These are phyloP conservation scores for Geotrichum histeridarum DNA, from an alignment of 1,139 yeast genomes.

Conservation along the genomic window DNA sequence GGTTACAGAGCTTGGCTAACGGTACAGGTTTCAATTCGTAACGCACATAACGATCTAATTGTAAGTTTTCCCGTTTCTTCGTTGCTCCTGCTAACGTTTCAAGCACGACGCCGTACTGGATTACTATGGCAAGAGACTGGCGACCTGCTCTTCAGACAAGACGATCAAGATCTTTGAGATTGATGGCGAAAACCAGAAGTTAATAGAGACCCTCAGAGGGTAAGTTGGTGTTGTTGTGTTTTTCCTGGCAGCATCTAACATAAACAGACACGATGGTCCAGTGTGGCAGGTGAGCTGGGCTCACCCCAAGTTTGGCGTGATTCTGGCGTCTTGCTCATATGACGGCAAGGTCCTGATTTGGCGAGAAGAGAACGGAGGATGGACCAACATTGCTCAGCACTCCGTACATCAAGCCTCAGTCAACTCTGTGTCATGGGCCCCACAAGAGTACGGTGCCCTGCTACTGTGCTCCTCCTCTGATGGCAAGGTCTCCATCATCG, in stretches of 20 bases:
- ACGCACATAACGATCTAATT: constrained; percentile 61
- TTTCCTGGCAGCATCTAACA: too few species aligned
- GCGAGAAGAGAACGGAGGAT: constrained; percentile 86
- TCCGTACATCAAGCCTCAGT: constrained; percentile 88
- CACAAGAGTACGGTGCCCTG: constrained; percentile 92
- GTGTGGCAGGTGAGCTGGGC: constrained; percentile 99
- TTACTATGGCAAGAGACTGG: constrained; percentile 89
- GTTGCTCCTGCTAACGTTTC: neutral
- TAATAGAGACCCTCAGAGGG: constrained; percentile 72
- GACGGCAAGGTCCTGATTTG: constrained; percentile 93
- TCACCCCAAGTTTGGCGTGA: constrained; percentile 94
- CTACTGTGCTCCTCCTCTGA: constrained; percentile 88
- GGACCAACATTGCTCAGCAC: constrained; percentile 87
- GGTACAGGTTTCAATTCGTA: constrained; percentile 33
- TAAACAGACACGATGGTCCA: constrained; percentile 74
- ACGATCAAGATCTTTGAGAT: constrained; percentile 89
- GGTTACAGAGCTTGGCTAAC: neutral
- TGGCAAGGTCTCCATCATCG: constrained; percentile 85
- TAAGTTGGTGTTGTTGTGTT: neutral
- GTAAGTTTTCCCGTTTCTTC: constrained; percentile 24
- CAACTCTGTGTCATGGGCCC: constrained; percentile 94
- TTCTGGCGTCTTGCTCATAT: constrained; percentile 88
- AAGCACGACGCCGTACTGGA: constrained; percentile 91
- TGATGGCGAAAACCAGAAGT: constrained; percentile 66
- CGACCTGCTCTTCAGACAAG: constrained; percentile 92